These are phyloP conservation scores for Dothistroma septosporum DNA, from an alignment of 2,329 filamentous ascomycete species.

Conservation along the genomic window DNA sequence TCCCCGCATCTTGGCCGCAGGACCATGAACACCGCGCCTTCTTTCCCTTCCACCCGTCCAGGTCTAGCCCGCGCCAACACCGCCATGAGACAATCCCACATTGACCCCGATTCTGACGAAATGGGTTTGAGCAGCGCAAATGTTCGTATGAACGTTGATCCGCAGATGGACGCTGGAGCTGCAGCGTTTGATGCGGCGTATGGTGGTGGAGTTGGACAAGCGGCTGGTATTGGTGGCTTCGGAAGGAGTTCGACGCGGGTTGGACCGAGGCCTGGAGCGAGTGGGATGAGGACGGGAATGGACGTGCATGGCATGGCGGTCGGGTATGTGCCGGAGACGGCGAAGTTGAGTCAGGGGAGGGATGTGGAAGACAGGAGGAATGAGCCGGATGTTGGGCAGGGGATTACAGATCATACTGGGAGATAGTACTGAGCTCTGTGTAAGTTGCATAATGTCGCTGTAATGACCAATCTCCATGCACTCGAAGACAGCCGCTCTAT, in stretches of 20 bases:
- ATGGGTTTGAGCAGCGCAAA: neutral
- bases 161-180: neutral
- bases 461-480: neutral
- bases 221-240: neutral
- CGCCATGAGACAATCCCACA: neutral
- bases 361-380: neutral
- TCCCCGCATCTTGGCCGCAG: neutral
- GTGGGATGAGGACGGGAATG: neutral
- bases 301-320: neutral
- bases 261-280: neutral
- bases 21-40: neutral
- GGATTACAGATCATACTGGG: neutral
- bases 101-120: neutral
- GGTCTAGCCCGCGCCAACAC: neutral
- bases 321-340: neutral
- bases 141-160: neutral
- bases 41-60: neutral
- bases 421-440: neutral
- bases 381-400: neutral
- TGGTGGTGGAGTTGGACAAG: neutral
- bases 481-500: too few species aligned
- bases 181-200: neutral
- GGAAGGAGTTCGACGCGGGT: neutral
- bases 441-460: neutral
- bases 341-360: neutral